Evolutionary conservation across 2,329 filamentous ascomycete genomes (phyloP).

Genomic region (Amauroascus verrucosus): DNA sequence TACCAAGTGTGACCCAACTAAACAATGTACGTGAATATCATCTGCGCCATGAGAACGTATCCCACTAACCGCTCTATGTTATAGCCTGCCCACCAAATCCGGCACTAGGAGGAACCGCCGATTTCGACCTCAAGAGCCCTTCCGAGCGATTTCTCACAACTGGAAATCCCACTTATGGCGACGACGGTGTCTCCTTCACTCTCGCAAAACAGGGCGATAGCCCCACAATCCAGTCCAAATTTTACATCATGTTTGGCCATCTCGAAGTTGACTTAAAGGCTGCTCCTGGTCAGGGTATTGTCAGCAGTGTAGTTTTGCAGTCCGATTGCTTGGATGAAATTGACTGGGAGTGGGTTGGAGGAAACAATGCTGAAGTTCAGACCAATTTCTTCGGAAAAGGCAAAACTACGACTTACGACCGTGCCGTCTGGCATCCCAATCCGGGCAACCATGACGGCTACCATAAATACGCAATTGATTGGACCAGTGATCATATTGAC

Average conservation of each 20-base stretch:
- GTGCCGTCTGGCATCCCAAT: conserved; percentile 67
- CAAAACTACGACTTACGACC: conserved; percentile 71
- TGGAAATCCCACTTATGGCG: conserved; percentile 59
- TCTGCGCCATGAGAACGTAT: neutral
- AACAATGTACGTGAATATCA: conserved; percentile 27
- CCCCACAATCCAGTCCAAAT: conserved; percentile 76
- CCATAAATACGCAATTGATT: conserved; percentile 84
- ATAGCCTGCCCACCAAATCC: conserved; percentile 62
- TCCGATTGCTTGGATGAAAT: conserved; percentile 93
- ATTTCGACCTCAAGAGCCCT: conserved; percentile 68
- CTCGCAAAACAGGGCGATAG: conserved; percentile 68
- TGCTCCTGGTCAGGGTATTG: conserved; percentile 80
- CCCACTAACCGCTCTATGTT: conserved; percentile 3
- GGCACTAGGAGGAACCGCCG: conserved; percentile 71
- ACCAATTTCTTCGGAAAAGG: conserved; percentile 97
- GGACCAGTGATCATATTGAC: conserved; percentile 73
- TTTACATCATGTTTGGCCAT: conserved; percentile 98
- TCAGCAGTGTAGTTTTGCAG: conserved; percentile 82
- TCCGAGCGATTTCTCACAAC: conserved; percentile 69
- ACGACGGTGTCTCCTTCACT: conserved; percentile 70
- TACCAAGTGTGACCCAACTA: conserved; percentile 35
- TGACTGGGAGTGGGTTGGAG: conserved; percentile 92
- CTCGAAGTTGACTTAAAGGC: conserved; percentile 78
- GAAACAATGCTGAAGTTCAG: conserved; percentile 67
- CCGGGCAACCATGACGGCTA: conserved; percentile 60